Evolutionary conservation across 2,329 filamentous ascomycete species (phyloP), one percentile per base, ranked within the genome.

Genomic region (Orbilia javanica): DNA sequence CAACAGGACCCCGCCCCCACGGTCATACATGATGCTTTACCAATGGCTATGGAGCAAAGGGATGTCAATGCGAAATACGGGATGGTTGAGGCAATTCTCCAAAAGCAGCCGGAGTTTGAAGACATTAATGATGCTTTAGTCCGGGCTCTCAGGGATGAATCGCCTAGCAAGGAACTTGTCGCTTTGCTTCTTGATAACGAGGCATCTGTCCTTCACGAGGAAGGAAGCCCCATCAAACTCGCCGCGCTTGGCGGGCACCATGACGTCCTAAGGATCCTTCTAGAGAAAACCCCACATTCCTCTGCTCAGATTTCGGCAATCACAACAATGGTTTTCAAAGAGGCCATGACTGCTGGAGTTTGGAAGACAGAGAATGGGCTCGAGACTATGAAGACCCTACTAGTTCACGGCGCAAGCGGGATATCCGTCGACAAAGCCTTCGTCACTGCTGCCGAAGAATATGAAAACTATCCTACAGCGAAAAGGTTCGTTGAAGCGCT

Each of bases 341-440:
- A 78, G 25, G 74, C 74, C 1, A 78, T 78, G 74, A 68, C 22
- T 8, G 46, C 62, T n/a, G 74, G 67, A 8, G 53, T 78, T 4
- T 78, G 74, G 74, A 78, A 71, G 29, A 78, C 74, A 3, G 74
- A 72, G 27, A 63, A 72, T n/a, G 74, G 74, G 4, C 36, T 78
- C 11, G 29, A 62, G 8, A 78, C 74, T 2, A 68, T 78, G 67
- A 53, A 78, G 22, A 57, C 64, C 31, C 36, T 78, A 18, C 20
- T 78, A 3, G 48, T 39, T 2, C 52, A 78, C 31, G 74, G 74
- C 5, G 74, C 74, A 4, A 66, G 60, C n/a, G 74, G 74, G 15
- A 64, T 78, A 53, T 71, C 62, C 15, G 67, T 78, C 8, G 74
- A 78, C 20, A 78, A 78, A 42, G 74, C 74, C 2, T 72, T 78